phyloP scores from a whole-genome alignment of 345 rosid species.

The Conringia planisiliqua region DNA sequence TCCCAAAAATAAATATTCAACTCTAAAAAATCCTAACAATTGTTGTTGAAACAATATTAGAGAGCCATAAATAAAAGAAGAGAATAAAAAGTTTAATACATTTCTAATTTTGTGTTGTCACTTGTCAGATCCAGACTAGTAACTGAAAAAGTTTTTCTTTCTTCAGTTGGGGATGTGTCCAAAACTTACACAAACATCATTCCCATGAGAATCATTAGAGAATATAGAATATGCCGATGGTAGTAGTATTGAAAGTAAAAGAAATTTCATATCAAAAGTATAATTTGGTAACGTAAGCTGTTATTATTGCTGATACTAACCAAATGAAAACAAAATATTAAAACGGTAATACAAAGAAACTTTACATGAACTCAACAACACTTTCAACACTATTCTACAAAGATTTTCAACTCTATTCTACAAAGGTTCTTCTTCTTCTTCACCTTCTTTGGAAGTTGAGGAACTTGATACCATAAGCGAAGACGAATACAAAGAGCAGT shows the following conservation, averaged over 20 bases:
- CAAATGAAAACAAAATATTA: not conserved
- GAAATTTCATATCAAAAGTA: not conserved
- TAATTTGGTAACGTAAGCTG: not conserved
- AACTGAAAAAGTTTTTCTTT: not conserved
- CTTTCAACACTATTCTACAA: not conserved
- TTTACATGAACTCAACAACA: slow-evolving; percentile 9
- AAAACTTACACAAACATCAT: not conserved
- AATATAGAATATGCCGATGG: slow-evolving; percentile 19
- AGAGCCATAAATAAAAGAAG: not conserved
- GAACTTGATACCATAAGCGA: slow-evolving; percentile 56
- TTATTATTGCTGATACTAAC: not conserved
- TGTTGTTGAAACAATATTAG: not conserved
- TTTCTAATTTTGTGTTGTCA: not conserved
- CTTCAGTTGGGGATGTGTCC: not conserved
- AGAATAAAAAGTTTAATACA: not conserved
- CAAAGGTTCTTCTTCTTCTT: not conserved
- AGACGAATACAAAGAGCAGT: slow-evolving; percentile 43
- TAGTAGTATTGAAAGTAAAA: not conserved
- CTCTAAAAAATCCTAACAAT: not conserved
- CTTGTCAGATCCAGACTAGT: not conserved
- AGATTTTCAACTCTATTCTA: not conserved
- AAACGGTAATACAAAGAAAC: not conserved
- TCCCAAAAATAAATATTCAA: not conserved
- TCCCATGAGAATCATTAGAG: slow-evolving; percentile 1
- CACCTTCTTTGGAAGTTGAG: slow-evolving; percentile 63